Evolutionary conservation across 345 rosid genomes (phyloP), one percentile per base, ranked within the genome.

Genomic region (Angophora floribunda): DNA sequence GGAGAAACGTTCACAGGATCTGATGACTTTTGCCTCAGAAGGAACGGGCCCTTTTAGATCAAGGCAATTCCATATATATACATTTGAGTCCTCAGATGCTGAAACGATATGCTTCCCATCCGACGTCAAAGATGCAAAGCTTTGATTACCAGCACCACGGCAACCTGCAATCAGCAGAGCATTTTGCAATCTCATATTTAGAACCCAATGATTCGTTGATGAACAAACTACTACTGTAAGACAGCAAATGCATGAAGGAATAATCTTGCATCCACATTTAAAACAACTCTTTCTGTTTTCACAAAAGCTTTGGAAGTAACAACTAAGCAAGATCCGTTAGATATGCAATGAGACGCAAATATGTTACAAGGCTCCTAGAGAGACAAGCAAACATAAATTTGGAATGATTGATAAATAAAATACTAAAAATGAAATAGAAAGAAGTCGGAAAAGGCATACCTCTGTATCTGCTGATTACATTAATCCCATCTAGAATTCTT

Each of bases 51-150:
- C 91, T 78, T 92, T 92, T 36, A 61, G 91, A 86, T 87, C 91
- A 51, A 86, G 70, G 88, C 94, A 92, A 87, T 95, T 95, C 99
- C 99, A 97, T 65, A 96, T 49, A 89, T 95, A 94, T 51, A 97
- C 94, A 86, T 93, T 92, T n/a, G 98, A 94, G 89, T 96, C 99
- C 51, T 96, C 97, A 36, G 94, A 95, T 26, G 98, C 94, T n/a
- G 99, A 97, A 87, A 97, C 63, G 13, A 97, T 94, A 88, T 94
- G 99, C 91, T 94, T 96, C 87, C 99, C 98, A 88, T 95, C 97
- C 28, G 93, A 90, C 24, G 98, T 95, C 89, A 97, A 93, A 78
- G 93, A 93, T 36, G 98, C 97, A 41, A 94, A 92, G 86, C 90
- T 92, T 79, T 94, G 98, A 88, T 93, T 96, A 87, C 96, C 96